Conservation (phyloP, 768 basidiomycete species). For the Floccularia luteovirens region DNA sequence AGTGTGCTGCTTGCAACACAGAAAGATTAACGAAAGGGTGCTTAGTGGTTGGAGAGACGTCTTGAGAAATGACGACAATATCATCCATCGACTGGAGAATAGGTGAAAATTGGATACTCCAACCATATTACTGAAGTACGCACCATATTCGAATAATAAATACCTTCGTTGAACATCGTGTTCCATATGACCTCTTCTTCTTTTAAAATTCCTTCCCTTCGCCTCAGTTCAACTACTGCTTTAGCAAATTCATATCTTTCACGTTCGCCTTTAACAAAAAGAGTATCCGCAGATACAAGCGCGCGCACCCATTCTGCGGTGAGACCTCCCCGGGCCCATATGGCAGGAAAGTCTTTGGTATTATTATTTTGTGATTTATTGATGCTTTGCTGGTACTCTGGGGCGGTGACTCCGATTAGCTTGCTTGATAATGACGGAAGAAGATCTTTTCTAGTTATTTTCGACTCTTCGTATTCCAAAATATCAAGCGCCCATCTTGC, state of each 20-base stretch:
- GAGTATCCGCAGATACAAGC: constrained; percentile 66
- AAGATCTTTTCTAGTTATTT: constrained; percentile 13
- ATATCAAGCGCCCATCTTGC: constrained; percentile 81
- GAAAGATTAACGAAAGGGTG: constrained; percentile 61
- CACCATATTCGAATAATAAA: constrained; percentile 87
- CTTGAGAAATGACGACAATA: constrained; percentile 63
- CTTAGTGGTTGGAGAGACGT: constrained; percentile 66
- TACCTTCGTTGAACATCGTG: constrained; percentile 64
- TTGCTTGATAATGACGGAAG: too few relatives aligned
- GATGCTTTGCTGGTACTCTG: constrained; percentile 5
- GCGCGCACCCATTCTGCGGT: constrained; percentile 68
- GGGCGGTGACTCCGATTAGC: constrained; percentile 9
- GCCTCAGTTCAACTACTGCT: constrained; percentile 66
- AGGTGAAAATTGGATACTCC: constrained; percentile 7
- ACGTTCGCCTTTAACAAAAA: constrained; percentile 74
- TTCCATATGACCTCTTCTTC: constrained; percentile 68
- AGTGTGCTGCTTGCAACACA: constrained; percentile 70
- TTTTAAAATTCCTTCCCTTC: constrained; percentile 41
- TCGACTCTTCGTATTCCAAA: constrained; percentile 51
- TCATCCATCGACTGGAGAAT: constrained; percentile 67
- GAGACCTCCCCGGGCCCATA: constrained; percentile 76
- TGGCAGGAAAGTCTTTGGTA: constrained; percentile 28
- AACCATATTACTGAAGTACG: constrained; percentile 9
- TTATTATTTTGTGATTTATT: constrained; percentile 7
- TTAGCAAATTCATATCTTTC: constrained; percentile 77